These are phyloP conservation scores for Periconia macrospinosa DNA, from an alignment of 2,329 filamentous ascomycete genomes.

Conservation along the genomic window DNA sequence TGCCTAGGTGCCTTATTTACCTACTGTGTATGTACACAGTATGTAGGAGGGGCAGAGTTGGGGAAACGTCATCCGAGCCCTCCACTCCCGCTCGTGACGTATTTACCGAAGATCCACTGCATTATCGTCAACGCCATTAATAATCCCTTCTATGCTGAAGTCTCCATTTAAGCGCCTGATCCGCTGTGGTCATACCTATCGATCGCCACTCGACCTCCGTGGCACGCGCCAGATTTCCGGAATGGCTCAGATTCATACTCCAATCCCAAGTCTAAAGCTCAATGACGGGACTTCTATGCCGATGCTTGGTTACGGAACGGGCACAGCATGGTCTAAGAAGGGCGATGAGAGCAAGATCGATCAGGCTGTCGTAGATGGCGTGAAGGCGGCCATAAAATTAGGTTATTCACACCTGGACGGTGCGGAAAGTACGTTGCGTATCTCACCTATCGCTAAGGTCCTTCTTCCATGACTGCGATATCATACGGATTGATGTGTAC, in stretches of 20 bases:
- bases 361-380: slow-evolving; percentile 57
- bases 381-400: slow-evolving; percentile 66
- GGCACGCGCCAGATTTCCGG: background rate
- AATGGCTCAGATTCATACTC: slow-evolving; percentile 48
- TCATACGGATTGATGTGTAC: background rate
- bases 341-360: slow-evolving; percentile 57
- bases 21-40: no score
- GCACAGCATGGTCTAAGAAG: slow-evolving; percentile 66
- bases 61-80: no score
- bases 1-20: no score
- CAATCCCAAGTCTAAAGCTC: slow-evolving; percentile 66
- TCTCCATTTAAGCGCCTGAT: no score
- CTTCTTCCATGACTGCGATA: background rate
- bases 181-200: no score
- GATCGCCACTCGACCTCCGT: no score
- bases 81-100: no score
- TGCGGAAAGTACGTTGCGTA: slow-evolving; percentile 60
- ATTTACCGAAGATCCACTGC: no score
- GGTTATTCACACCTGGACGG: slow-evolving; percentile 75
- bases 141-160: no score
- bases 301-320: slow-evolving; percentile 71
- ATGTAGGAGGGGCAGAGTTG: no score
- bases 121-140: no score
- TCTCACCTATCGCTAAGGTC: no score
- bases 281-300: slow-evolving; percentile 76